Evolutionary conservation across 768 basidiomycete species (phyloP), one percentile per base, ranked within the genome.

Genomic region (Lentinula sp.): DNA sequence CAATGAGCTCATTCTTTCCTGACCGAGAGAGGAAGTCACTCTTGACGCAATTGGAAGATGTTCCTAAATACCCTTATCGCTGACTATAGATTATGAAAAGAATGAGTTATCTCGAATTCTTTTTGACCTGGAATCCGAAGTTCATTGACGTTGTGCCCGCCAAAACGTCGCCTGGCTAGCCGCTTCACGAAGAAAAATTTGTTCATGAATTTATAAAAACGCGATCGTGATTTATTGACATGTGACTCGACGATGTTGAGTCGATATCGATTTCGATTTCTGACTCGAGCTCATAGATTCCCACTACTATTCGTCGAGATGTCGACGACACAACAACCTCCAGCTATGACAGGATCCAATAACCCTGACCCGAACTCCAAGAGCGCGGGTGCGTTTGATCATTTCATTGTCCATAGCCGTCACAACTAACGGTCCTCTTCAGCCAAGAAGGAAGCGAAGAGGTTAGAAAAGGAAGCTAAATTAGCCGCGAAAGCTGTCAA

Each of bases 361-460:
- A 56, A 56, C 21, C 69, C 69, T 1, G 59, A 57, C 43, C 59
- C 65, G 21, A 72, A 60, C 34, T 72, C 79, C 1, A 80, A 81
- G 65, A 78, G 65, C 53, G 75, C 77, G 63, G 79, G 80, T 72
- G 42, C 53, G 73, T 65, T 6, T 35, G 57, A 50, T 40, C 40
- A 10, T 11, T 10, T 54, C 37, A 45, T 23, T 55, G 42, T 54
- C 55, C 39, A 61, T 32, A 8, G 8, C 16, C 23, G 2, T 40
- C 16, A 3, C 6, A 18, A 48, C 32, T 48, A 0, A 37, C 9
- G 8, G 50, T 45, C 35, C 34, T 46, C 13, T 34, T 21, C 66
- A 89, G 89, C 85, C 1, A 94, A 94, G 76, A 95, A 92, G 68
- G 90, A 93, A 68, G 90, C 91, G 13, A 93, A 93, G 70, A 75